Conservation (phyloP, 495 filamentous ascomycete species). For the Penicillium mononematosum region DNA sequence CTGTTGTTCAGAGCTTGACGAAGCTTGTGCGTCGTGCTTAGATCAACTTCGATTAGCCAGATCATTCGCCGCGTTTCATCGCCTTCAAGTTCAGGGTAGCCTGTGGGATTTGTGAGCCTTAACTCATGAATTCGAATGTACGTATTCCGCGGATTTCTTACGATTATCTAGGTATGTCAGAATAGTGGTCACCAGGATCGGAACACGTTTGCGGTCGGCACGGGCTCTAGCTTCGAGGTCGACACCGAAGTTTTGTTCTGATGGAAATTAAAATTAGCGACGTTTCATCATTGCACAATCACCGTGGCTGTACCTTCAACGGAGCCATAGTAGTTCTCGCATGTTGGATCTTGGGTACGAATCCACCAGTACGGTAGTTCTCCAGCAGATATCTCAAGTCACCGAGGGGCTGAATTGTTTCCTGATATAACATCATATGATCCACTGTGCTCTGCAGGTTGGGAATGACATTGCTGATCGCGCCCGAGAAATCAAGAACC, state of each 20-base stretch:
- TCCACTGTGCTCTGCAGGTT: conserved; percentile 92
- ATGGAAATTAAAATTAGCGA: conserved; percentile 21
- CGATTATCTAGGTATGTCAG: conserved; percentile 91
- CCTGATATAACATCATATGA: conserved; percentile 98
- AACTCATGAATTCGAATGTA: no score
- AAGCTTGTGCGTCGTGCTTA: conserved; percentile 81
- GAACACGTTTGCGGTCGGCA: conserved; percentile 92
- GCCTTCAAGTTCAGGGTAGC: conserved; percentile 96
- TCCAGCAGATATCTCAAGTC: conserved; percentile 96
- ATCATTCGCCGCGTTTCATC: conserved; percentile 90
- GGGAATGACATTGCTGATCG: conserved; percentile 97
- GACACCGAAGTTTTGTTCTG: conserved; percentile 96
- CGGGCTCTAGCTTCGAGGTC: conserved; percentile 92
- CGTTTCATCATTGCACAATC: neutral
- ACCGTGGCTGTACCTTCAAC: conserved; percentile 62
- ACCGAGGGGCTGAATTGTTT: conserved; percentile 89
- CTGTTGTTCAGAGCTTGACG: conserved; percentile 82
- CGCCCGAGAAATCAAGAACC: conserved; percentile 94
- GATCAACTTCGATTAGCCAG: conserved; percentile 89
- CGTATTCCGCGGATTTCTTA: conserved; percentile 32
- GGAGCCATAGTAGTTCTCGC: conserved; percentile 99
- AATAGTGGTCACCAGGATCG: conserved; percentile 86
- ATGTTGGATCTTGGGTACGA: conserved; percentile 86
- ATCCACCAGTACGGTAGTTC: conserved; percentile 93
- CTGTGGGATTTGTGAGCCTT: conserved; percentile 31